phyloP scores from a whole-genome alignment of 345 rosid genomes.

The Corchorus olitorius region DNA sequence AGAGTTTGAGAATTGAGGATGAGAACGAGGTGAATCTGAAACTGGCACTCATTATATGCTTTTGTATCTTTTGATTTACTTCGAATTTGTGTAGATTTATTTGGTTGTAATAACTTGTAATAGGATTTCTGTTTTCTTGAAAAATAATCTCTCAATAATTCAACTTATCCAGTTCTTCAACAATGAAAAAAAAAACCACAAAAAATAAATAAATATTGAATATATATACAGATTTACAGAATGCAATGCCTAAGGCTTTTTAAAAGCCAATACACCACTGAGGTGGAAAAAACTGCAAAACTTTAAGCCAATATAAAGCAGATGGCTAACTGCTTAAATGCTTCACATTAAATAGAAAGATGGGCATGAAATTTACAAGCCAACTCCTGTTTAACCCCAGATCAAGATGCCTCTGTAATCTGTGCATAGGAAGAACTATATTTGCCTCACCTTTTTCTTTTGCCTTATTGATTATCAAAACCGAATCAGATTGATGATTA shows the following conservation, averaged over 20 bases:
- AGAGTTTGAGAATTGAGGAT: conserved; percentile 7
- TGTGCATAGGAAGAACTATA: not conserved
- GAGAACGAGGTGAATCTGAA: conserved; percentile 6
- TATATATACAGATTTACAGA: not conserved
- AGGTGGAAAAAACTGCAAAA: too few relatives aligned
- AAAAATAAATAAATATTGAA: too few relatives aligned
- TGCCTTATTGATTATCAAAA: not conserved
- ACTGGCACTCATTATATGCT: not conserved
- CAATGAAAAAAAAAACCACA: too few relatives aligned
- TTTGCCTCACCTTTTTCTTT: not conserved
- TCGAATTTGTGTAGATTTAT: conserved; percentile 14
- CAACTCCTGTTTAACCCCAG: not conserved
- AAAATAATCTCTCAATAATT: not conserved
- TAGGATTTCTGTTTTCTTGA: not conserved
- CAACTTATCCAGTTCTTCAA: not conserved
- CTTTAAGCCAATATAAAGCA: too few relatives aligned
- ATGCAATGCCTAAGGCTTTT: not conserved
- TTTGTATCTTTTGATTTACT: conserved; percentile 19
- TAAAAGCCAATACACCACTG: too few relatives aligned
- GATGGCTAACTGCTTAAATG: not conserved
- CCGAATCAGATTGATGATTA: not conserved
- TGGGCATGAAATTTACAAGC: not conserved
- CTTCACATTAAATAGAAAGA: not conserved
- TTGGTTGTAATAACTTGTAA: not conserved
- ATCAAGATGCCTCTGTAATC: not conserved